phyloP scores from a whole-genome alignment of 768 basidiomycete species.

The Mycena latifolia region DNA sequence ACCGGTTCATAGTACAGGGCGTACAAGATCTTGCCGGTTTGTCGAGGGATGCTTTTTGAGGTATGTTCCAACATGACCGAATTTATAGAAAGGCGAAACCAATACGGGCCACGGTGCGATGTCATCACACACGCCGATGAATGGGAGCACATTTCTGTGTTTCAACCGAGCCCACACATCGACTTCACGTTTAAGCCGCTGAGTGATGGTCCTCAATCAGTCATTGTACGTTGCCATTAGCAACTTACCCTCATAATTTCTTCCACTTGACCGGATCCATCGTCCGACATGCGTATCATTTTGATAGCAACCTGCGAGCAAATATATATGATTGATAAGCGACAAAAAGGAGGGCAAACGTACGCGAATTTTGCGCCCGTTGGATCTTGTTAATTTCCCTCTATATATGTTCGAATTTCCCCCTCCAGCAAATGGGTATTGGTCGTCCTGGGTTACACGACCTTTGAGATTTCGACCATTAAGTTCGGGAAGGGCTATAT shows the following conservation, averaged over 20 bases:
- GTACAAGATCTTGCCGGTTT: not conserved
- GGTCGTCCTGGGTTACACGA: constrained; percentile 15
- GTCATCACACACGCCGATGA: constrained; percentile 14
- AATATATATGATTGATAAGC: not conserved
- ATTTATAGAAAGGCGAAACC: constrained; percentile 6
- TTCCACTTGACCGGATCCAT: constrained; percentile 19
- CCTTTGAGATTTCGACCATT: constrained; percentile 5
- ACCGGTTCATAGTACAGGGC: too few species aligned
- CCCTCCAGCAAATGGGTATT: constrained; percentile 30
- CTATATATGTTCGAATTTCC: constrained; percentile 29
- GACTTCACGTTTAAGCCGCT: constrained; percentile 8
- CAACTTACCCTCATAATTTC: constrained; percentile 21
- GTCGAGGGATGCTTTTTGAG: not conserved
- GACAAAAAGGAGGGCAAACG: not conserved
- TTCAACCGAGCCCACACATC: constrained; percentile 6
- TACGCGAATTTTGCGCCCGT: constrained; percentile 28
- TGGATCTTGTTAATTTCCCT: constrained; percentile 19
- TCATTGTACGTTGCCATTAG: not conserved
- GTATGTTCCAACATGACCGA: constrained; percentile 13
- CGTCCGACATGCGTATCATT: too few species aligned
- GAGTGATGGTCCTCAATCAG: too few species aligned
- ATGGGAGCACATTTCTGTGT: constrained; percentile 16
- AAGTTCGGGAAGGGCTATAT: constrained; percentile 11
- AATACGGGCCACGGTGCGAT: constrained; percentile 11
- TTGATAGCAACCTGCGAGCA: constrained; percentile 29